Evolutionary conservation across 1,284 basidiomycete species (phyloP), one percentile per base, ranked within the genome.

Genomic region (Melampsora americana): DNA sequence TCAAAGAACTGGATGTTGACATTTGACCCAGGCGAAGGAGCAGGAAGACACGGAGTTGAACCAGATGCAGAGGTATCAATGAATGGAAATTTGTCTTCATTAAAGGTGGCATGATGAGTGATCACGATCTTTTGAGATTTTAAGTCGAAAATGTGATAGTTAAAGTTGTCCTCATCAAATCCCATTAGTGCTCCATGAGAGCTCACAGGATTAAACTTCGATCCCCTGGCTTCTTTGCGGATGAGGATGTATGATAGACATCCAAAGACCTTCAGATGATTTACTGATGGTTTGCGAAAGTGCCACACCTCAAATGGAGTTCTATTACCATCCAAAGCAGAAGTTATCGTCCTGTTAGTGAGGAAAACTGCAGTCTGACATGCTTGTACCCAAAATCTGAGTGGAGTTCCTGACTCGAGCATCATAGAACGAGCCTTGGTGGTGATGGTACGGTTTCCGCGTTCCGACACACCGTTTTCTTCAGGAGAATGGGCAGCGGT

Each of bases 401-500:
- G 32, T 39, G 64, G 64, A 5, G 35, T 32, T 5, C 39, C 64
- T 7, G 32, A 14, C 39, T 66, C 26, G 4, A 66, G 2, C 35
- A 66, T 39, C 64, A 66, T 32, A 18, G 64, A 23, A 7, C 64
- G 2, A 2, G 64, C 35, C n/a, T 39, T 66, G 3, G n/a, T 32
- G 18, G 3, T n/a, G 14, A 42, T 20, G 5, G 39, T 66, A n/a
- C n/a, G n/a, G n/a, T n/a, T n/a, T n/a, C n/a, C n/a, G n/a, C n/a
- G n/a, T n/a, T n/a, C n/a, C n/a, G 2, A 23, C 11, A n/a, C 35
- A 32, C 30, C 30, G 4, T 66, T 66, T 32, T 66, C 30, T 42
- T 66, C 23, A 20, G 64, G 64, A 39, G 64, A 42, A 30, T 66
- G 35, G 12, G 64, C 26, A 20, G 71, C 59, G 1, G 71, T 39